Evolutionary conservation across 192 early-diverging fungal genomes (phyloP).

Genomic region (Rhizoclosmatium sp.): DNA sequence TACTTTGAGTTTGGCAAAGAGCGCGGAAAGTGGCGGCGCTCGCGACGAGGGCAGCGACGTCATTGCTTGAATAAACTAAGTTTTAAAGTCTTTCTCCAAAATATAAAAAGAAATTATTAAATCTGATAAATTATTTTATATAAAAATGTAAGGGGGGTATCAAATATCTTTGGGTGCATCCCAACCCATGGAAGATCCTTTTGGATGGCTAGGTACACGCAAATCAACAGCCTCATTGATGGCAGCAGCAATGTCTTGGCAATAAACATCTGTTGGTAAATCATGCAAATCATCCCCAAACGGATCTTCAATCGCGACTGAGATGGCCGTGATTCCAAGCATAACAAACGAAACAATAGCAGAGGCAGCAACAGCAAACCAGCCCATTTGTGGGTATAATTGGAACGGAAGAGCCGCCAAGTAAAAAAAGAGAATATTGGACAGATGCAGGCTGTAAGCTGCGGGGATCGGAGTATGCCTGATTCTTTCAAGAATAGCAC

Average conservation of each 20-base stretch:
- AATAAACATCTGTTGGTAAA: conserved; percentile 36
- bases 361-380: conserved; percentile 65
- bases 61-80: not conserved
- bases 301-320: conserved; percentile 32
- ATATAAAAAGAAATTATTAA: too few relatives aligned
- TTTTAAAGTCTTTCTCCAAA: too few relatives aligned
- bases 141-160: too few relatives aligned
- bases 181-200: too few relatives aligned
- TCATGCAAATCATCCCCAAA: conserved; percentile 40
- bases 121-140: too few relatives aligned
- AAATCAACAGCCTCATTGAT: too few relatives aligned
- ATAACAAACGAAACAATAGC: conserved; percentile 74
- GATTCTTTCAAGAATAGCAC: not conserved
- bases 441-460: conserved; percentile 86
- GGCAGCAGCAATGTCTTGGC: not conserved
- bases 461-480: conserved; percentile 34
- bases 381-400: conserved; percentile 58
- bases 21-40: not conserved
- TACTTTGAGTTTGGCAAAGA: not conserved
- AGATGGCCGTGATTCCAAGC: conserved; percentile 76
- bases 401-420: conserved; percentile 83
- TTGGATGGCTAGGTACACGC: too few relatives aligned
- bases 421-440: conserved; percentile 76
- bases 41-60: not conserved
- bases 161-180: too few relatives aligned